Conservation (phyloP, 495 filamentous ascomycete species). For the Aspergillus bertholletiae region DNA sequence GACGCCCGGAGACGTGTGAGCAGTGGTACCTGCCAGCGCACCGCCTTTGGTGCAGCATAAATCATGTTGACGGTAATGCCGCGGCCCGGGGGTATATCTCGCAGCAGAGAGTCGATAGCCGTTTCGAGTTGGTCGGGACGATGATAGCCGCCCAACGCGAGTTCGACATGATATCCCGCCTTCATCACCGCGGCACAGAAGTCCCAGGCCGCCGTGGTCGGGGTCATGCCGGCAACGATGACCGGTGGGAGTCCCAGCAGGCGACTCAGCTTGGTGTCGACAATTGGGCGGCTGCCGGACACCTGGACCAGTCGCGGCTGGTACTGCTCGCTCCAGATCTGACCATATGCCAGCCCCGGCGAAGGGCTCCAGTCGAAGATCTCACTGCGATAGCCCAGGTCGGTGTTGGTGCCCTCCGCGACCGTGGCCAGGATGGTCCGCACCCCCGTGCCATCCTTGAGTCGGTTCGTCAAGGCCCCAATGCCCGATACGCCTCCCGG, state of each 20-base stretch:
- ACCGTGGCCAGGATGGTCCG: no score
- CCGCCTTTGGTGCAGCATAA: slow-evolving; percentile 33
- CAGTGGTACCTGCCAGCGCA: slow-evolving; percentile 34
- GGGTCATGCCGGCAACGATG: slow-evolving; percentile 44
- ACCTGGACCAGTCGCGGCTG: slow-evolving; percentile 22
- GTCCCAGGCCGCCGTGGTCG: slow-evolving; percentile 36
- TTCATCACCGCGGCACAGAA: slow-evolving; percentile 37
- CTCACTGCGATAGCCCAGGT: no score
- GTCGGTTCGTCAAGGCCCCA: slow-evolving; percentile 8
- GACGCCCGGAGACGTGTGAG: slow-evolving; percentile 21
- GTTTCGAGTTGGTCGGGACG: slow-evolving; percentile 19
- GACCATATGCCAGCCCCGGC: no score
- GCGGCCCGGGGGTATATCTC: slow-evolving; percentile 23
- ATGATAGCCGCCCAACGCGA: slow-evolving; percentile 36
- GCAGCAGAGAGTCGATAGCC: slow-evolving; percentile 27
- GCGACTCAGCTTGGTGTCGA: slow-evolving; percentile 34
- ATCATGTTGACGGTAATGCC: slow-evolving; percentile 40
- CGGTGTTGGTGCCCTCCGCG: no score
- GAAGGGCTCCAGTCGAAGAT: no score
- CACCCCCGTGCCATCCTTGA: slow-evolving; percentile 15
- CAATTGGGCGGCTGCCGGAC: slow-evolving; percentile 2
- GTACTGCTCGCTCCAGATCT: slow-evolving; percentile 21
- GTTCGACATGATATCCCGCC: slow-evolving; percentile 38
- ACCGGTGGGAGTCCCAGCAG: slow-evolving; percentile 34
- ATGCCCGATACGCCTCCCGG: no score